phyloP scores from a whole-genome alignment of 1,139 yeast genomes.

The Lodderomyces theae region DNA sequence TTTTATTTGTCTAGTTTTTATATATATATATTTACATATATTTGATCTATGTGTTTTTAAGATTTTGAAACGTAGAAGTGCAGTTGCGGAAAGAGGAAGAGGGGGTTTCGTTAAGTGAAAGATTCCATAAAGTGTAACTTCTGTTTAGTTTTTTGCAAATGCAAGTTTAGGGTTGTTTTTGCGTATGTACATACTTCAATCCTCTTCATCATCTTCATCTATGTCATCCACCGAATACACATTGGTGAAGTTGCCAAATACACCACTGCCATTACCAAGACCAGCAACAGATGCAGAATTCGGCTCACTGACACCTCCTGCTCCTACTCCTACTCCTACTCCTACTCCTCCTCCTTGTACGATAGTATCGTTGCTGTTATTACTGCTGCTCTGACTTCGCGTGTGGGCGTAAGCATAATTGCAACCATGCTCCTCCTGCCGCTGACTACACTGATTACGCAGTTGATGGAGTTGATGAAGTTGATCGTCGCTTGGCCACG shows the following conservation, averaged over 20 bases:
- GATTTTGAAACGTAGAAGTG: background rate
- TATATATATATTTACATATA: constrained; percentile 7
- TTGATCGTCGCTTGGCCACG: background rate
- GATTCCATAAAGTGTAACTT: no score
- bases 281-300: no score
- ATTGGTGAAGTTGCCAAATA: background rate
- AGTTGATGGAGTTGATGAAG: background rate
- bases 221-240: constrained; percentile 4
- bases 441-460: no score
- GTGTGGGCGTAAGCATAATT: background rate
- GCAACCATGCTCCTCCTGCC: no score
- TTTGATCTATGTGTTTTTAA: no score
- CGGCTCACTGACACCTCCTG: no score
- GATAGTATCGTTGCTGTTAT: background rate
- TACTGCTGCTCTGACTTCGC: background rate
- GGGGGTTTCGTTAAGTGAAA: no score
- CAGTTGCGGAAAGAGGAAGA: background rate
- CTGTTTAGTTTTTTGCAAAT: no score
- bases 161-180: no score
- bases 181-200: no score
- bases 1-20: background rate
- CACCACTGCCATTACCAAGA: no score
- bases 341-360: background rate
- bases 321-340: no score
- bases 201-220: constrained; percentile 5